phyloP scores from a whole-genome alignment of 176 grass and related monocot genomes.

The Rhynchospora breviuscula region DNA sequence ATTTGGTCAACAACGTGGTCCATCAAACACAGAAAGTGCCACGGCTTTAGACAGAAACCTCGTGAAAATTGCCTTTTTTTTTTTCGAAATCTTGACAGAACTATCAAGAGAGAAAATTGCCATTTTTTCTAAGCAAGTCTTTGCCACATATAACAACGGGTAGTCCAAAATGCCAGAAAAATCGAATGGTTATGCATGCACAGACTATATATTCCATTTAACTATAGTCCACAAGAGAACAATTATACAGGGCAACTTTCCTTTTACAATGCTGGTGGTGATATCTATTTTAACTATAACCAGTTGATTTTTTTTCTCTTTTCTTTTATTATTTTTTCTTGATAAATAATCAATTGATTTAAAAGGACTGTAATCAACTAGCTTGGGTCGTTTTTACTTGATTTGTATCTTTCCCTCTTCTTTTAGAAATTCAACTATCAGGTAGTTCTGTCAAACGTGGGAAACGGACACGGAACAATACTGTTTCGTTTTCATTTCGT shows the following conservation, averaged over 20 bases:
- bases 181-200: not conserved
- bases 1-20: not conserved
- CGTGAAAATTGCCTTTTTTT: not conserved
- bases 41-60: not conserved
- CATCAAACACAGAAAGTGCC: not conserved
- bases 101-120: not conserved
- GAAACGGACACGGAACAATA: too few relatives aligned
- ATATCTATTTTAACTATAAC: conserved; percentile 13
- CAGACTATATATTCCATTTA: not conserved
- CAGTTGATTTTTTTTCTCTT: not conserved
- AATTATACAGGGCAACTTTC: not conserved
- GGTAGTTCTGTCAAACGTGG: too few relatives aligned
- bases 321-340: too few relatives aligned
- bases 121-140: not conserved
- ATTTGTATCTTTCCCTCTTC: not conserved
- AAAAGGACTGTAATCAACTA: not conserved
- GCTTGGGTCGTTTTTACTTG: not conserved
- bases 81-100: not conserved
- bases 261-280: conserved; percentile 10
- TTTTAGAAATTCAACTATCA: not conserved
- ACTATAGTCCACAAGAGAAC: conserved; percentile 17
- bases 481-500: too few relatives aligned
- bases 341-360: not conserved
- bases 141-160: not conserved
- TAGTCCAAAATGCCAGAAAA: not conserved